Percentiles rank a stretch among this genome's conserved stretches.
These are phyloP conservation scores for Cytospora leucostoma DNA, from an alignment of 2,329 filamentous ascomycete species.

Conservation along the genomic window DNA sequence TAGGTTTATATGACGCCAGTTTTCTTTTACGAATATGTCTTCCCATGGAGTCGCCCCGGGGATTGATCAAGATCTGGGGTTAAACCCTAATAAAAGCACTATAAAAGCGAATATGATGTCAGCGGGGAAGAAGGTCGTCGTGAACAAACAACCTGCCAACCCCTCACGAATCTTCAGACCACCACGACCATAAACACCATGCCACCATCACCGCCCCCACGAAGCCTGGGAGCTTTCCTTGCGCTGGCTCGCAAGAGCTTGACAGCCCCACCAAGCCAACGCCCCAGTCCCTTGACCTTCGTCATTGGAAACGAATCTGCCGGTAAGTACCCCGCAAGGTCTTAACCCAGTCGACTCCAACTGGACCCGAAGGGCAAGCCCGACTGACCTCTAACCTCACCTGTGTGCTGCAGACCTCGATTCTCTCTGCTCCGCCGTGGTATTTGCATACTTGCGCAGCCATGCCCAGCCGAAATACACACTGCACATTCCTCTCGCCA, in stretches of 20 bases:
- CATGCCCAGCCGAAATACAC: constrained; percentile 50
- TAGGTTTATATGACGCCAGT: no score
- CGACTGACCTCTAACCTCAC: not conserved
- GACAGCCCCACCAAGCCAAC: constrained; percentile 45
- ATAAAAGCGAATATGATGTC: not conserved
- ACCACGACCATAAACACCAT: constrained; percentile 10
- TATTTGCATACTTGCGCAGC: constrained; percentile 74
- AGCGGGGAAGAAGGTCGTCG: no score
- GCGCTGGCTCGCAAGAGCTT: constrained; percentile 51
- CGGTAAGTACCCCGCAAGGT: constrained; percentile 46
- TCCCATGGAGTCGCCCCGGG: not conserved
- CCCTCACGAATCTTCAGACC: not conserved
- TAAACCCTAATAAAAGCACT: not conserved
- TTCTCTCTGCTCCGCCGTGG: constrained; percentile 72
- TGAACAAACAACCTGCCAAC: not conserved
- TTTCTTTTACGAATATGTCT: no score
- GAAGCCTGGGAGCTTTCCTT: constrained; percentile 51
- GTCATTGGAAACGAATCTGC: constrained; percentile 70
- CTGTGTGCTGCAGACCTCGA: constrained; percentile 65
- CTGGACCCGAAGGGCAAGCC: not conserved
- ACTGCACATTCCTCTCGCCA: constrained; percentile 72
- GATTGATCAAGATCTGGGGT: not conserved
- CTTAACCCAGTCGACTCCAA: not conserved
- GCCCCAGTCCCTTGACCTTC: constrained; percentile 55
- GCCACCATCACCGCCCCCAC: constrained; percentile 28